Conservation (phyloP, 1,284 basidiomycete genomes). For the Apiotrichum domesticum region DNA sequence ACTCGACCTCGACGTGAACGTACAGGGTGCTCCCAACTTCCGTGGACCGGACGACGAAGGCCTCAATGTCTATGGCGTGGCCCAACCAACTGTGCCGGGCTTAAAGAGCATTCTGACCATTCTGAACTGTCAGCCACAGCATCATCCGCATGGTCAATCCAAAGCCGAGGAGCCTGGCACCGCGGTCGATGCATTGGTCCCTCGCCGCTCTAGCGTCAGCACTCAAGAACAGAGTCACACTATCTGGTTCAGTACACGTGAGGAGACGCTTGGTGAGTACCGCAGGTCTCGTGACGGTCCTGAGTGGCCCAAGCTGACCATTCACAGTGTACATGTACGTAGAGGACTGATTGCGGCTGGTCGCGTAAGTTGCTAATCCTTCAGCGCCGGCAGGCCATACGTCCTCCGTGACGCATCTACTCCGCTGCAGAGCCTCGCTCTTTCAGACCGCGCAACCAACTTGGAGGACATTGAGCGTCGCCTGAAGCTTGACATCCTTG, state of each 20-base stretch:
- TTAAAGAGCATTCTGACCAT: conserved; percentile 85
- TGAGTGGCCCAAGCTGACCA: conserved; percentile 45
- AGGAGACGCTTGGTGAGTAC: conserved; percentile 46
- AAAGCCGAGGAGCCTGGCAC: neutral
- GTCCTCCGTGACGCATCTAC: conserved; percentile 88
- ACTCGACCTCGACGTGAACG: conserved; percentile 80
- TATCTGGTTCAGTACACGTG: conserved; percentile 53
- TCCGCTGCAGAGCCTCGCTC: conserved; percentile 69
- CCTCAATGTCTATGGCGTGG: conserved; percentile 85
- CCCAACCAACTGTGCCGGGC: conserved; percentile 90
- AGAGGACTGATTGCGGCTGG: neutral
- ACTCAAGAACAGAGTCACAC: conserved; percentile 29
- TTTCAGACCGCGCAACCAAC: conserved; percentile 90
- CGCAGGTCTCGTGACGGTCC: neutral
- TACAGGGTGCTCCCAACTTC: conserved; percentile 92
- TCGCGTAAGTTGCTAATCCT: conserved; percentile 55
- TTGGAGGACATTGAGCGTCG: conserved; percentile 90
- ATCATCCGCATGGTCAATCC: neutral
- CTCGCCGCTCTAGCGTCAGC: conserved; percentile 9
- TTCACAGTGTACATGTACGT: conserved; percentile 34
- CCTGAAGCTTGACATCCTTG: conserved; percentile 87
- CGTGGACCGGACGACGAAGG: conserved; percentile 67
- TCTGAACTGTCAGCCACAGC: conserved; percentile 64
- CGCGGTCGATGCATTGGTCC: conserved; percentile 4
- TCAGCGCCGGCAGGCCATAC: conserved; percentile 84